These are phyloP conservation scores for Encephalitozoon romaleae DNA, from an alignment of 371 early-diverging fungal species.

Conservation along the genomic window DNA sequence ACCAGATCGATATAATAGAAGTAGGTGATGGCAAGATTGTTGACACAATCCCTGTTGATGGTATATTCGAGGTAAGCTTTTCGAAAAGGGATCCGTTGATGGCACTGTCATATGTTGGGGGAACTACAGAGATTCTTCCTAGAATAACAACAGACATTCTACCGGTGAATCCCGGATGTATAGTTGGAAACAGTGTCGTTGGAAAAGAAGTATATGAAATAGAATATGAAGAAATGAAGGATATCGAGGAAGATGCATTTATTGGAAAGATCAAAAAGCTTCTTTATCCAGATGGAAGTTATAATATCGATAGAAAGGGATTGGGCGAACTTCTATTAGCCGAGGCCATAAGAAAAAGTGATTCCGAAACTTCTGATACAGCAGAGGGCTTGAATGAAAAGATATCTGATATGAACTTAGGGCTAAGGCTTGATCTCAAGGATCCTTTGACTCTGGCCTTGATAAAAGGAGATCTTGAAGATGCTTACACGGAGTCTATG, in stretches of 20 bases:
- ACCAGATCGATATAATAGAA: constrained; percentile 13
- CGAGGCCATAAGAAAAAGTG: neutral
- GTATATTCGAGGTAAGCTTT: constrained; percentile 12
- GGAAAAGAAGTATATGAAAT: constrained; percentile 14
- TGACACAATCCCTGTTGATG: neutral
- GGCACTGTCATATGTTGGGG: constrained; percentile 4
- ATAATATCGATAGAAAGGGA: constrained; percentile 1
- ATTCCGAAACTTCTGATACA: neutral
- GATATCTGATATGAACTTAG: neutral
- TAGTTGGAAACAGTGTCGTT: neutral
- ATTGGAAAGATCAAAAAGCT: neutral
- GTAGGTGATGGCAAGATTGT: neutral
- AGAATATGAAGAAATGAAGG: neutral
- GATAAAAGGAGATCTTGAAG: constrained; percentile 16
- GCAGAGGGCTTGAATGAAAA: neutral
- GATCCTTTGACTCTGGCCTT: constrained; percentile 1
- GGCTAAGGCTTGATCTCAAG: neutral
- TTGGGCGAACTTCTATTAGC: constrained; percentile 4
- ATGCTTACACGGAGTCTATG: neutral
- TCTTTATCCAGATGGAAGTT: neutral
- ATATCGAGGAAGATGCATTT: neutral
- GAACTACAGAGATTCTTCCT: constrained; percentile 35
- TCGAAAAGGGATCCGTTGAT: constrained; percentile 29
- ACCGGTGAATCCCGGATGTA: neutral
- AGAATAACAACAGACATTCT: neutral